phyloP scores from a whole-genome alignment of 768 basidiomycete species.

The Podaxis carcinomalis region DNA sequence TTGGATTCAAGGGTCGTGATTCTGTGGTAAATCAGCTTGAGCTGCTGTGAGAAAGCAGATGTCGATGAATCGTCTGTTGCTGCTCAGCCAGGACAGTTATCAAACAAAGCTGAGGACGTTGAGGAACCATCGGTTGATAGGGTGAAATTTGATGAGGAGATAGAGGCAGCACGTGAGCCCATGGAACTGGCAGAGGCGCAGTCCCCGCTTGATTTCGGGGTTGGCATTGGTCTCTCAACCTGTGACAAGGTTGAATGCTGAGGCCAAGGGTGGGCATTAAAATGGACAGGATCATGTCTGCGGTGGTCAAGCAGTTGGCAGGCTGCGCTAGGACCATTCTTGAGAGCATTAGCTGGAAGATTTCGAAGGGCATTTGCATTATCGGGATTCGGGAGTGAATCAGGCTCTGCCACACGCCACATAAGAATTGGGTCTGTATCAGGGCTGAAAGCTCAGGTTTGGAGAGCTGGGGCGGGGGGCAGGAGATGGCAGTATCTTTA shows the following conservation, averaged over 20 bases:
- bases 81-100: slow-evolving; percentile 36
- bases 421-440: slow-evolving; percentile 63
- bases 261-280: slow-evolving; percentile 58
- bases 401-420: slow-evolving; percentile 60
- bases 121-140: slow-evolving; percentile 77
- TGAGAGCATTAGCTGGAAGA: slow-evolving; percentile 24
- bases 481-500: slow-evolving; percentile 61
- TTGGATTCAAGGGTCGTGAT: slow-evolving; percentile 79
- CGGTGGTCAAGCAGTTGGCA: slow-evolving; percentile 84
- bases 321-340: slow-evolving; percentile 23
- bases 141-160: slow-evolving; percentile 65
- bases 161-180: slow-evolving; percentile 68
- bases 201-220: slow-evolving; percentile 63
- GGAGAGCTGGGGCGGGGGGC: slow-evolving; percentile 31
- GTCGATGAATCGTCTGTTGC: slow-evolving; percentile 51
- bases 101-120: slow-evolving; percentile 65
- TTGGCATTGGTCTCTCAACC: slow-evolving; percentile 37
- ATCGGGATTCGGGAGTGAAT: slow-evolving; percentile 57
- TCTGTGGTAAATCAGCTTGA: slow-evolving; percentile 79
- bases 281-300: slow-evolving; percentile 88
- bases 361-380: slow-evolving; percentile 43
- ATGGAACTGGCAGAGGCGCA: slow-evolving; percentile 71
- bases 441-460: slow-evolving; percentile 66
- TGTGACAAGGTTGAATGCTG: slow-evolving; percentile 17
- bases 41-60: slow-evolving; percentile 67